These are phyloP conservation scores for Pichia nakasei DNA, from an alignment of 805 yeast genomes.

Conservation along the genomic window DNA sequence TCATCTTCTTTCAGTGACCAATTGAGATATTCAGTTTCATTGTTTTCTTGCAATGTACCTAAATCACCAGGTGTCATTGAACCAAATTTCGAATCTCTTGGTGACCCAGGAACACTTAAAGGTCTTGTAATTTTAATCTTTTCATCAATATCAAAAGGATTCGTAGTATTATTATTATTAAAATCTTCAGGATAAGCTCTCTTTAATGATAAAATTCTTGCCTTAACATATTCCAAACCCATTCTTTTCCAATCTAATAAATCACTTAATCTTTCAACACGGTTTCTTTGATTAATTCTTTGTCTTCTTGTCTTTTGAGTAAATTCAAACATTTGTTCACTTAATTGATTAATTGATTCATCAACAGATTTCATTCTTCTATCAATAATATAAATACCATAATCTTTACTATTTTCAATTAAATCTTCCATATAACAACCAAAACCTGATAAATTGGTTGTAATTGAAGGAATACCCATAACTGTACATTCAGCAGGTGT, in stretches of 20 bases:
- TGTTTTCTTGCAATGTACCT: conserved; percentile 91
- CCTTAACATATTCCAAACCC: conserved; percentile 95
- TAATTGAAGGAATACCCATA: conserved; percentile 97
- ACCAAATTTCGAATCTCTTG: conserved; percentile 50
- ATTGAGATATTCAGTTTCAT: conserved; percentile 72
- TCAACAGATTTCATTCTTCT: conserved; percentile 87
- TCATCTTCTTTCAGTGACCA: conserved; percentile 42
- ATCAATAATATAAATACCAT: conserved; percentile 95
- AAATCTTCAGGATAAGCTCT: conserved; percentile 90
- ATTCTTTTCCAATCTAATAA: conserved; percentile 94
- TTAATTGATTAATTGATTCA: conserved; percentile 84
- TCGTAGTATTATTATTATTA: conserved; percentile 29
- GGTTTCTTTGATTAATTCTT: conserved; percentile 93
- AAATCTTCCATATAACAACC: conserved; percentile 99
- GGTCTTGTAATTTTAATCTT: conserved; percentile 80
- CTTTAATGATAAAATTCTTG: conserved; percentile 82
- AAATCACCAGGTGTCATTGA: conserved; percentile 97
- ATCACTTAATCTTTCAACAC: conserved; percentile 91
- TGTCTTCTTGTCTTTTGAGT: conserved; percentile 87
- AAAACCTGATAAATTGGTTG: conserved; percentile 92
- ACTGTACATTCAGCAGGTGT: conserved; percentile 99
- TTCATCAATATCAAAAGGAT: conserved; percentile 30
- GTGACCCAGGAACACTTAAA: conserved; percentile 95
- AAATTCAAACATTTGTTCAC: conserved; percentile 85
- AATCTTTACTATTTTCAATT: conserved; percentile 88